Conservation (phyloP, 2,329 filamentous ascomycete species). For the Fusarium siculi region DNA sequence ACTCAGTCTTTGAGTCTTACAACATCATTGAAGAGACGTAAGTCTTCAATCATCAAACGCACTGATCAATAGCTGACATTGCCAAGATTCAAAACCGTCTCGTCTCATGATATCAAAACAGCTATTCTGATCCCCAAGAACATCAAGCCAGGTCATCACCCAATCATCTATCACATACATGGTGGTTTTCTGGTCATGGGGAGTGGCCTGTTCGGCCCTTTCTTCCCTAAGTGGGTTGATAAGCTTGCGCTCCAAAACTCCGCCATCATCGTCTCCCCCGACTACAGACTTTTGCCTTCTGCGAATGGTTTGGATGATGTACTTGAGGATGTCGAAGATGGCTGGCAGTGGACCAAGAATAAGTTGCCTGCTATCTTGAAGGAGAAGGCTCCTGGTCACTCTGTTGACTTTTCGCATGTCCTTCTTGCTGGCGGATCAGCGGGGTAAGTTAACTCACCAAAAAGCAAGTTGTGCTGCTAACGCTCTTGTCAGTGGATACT, state of each 20-base stretch:
- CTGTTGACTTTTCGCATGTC: slow-evolving; percentile 21
- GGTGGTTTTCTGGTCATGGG: slow-evolving; percentile 42
- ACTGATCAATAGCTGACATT: background rate
- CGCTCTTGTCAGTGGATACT: slow-evolving; percentile 28
- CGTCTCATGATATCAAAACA: slow-evolving; percentile 30
- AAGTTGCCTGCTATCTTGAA: background rate
- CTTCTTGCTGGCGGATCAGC: slow-evolving; percentile 37
- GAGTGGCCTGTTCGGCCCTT: slow-evolving; percentile 34
- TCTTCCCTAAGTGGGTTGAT: slow-evolving; percentile 40
- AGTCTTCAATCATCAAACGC: background rate
- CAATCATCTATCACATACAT: slow-evolving; percentile 41
- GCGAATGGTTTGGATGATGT: slow-evolving; percentile 41
- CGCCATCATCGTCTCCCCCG: slow-evolving; percentile 42
- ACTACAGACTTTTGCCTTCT: slow-evolving; percentile 42
- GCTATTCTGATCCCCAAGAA: slow-evolving; percentile 42
- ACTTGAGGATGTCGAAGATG: slow-evolving; percentile 42
- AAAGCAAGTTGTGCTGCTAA: background rate
- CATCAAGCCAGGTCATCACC: slow-evolving; percentile 35
- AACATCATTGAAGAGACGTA: slow-evolving; percentile 31
- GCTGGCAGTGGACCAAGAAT: slow-evolving; percentile 41
- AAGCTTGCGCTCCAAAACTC: slow-evolving; percentile 38
- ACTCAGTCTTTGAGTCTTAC: slow-evolving; percentile 36
- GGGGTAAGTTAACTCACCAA: background rate
- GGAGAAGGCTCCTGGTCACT: slow-evolving; percentile 7
- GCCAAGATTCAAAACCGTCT: slow-evolving; percentile 35